Conservation (phyloP, 2,329 filamentous ascomycete species). For the Diplodia scrobiculata region DNA sequence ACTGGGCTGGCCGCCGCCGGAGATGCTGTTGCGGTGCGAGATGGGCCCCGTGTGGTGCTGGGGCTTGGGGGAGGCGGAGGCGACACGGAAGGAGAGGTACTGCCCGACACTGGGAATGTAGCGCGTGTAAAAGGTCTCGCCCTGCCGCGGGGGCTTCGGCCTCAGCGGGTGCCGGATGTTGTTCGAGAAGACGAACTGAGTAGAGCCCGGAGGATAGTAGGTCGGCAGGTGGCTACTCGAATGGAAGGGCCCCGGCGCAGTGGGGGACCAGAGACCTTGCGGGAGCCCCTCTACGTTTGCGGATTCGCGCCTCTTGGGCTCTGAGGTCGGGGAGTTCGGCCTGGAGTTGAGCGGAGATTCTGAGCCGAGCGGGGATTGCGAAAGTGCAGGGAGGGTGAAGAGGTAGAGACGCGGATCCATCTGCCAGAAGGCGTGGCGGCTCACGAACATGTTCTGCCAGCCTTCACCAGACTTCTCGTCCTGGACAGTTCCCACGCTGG, state of each 20-base stretch:
- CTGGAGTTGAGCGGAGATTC: slow-evolving; percentile 56
- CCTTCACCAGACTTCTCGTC: slow-evolving; percentile 64
- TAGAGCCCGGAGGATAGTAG: slow-evolving; percentile 81
- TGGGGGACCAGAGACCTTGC: slow-evolving; percentile 46
- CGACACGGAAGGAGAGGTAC: slow-evolving; percentile 86
- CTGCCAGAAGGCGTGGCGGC: slow-evolving; percentile 85
- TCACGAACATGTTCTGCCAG: slow-evolving; percentile 82
- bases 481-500: slow-evolving; percentile 67
- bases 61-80: slow-evolving; percentile 66
- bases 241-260: slow-evolving; percentile 67
- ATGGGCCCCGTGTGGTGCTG: slow-evolving; percentile 65
- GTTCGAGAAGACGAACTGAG: slow-evolving; percentile 78
- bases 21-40: slow-evolving; percentile 45
- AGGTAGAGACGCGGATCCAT: slow-evolving; percentile 83
- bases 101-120: slow-evolving; percentile 80
- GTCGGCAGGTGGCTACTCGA: slow-evolving; percentile 85
- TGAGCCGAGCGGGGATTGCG: slow-evolving; percentile 52
- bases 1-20: slow-evolving; percentile 51
- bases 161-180: slow-evolving; percentile 81
- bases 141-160: slow-evolving; percentile 84
- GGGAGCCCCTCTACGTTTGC: slow-evolving; percentile 40
- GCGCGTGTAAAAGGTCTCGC: slow-evolving; percentile 86
- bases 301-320: slow-evolving; percentile 30
- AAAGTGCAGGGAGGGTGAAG: slow-evolving; percentile 72
- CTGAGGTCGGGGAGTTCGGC: slow-evolving; percentile 51